Conservation (phyloP, 805 yeast genomes). For the Schizosaccharomyces lindneri region DNA sequence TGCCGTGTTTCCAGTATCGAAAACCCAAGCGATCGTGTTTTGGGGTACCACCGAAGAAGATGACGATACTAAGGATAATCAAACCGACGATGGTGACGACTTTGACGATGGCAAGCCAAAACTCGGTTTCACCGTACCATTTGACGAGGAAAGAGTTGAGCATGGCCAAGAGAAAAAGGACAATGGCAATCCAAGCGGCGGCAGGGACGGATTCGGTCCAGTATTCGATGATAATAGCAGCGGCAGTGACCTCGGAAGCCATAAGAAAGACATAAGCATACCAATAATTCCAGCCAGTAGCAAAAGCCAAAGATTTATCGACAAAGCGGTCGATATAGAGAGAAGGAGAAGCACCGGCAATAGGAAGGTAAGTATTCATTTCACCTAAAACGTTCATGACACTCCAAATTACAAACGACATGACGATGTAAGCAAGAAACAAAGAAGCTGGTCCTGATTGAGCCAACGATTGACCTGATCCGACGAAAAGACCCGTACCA, state of each 20-base stretch:
- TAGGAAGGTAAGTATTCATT: constrained; percentile 40
- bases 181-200: constrained; percentile 33
- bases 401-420: constrained; percentile 27
- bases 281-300: constrained; percentile 49
- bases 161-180: constrained; percentile 24
- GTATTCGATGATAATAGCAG: constrained; percentile 28
- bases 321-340: constrained; percentile 31
- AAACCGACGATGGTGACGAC: constrained; percentile 34
- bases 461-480: constrained; percentile 25
- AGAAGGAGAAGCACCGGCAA: constrained; percentile 34
- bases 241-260: constrained; percentile 43
- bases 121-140: constrained; percentile 47
- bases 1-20: constrained; percentile 36
- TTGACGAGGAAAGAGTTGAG: constrained; percentile 31
- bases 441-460: constrained; percentile 30
- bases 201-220: constrained; percentile 24
- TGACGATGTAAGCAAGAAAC: constrained; percentile 23
- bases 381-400: constrained; percentile 33
- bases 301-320: constrained; percentile 45
- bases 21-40: constrained; percentile 33
- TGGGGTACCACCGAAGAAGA: constrained; percentile 35
- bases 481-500: constrained; percentile 46
- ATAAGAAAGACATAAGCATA: constrained; percentile 38
- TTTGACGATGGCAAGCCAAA: constrained; percentile 31
- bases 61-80: constrained; percentile 31